A percentile compares a stretch with the other conserved stretches of the same genome.
phyloP scores from a whole-genome alignment of 768 basidiomycete species.

The Collybia sp. region DNA sequence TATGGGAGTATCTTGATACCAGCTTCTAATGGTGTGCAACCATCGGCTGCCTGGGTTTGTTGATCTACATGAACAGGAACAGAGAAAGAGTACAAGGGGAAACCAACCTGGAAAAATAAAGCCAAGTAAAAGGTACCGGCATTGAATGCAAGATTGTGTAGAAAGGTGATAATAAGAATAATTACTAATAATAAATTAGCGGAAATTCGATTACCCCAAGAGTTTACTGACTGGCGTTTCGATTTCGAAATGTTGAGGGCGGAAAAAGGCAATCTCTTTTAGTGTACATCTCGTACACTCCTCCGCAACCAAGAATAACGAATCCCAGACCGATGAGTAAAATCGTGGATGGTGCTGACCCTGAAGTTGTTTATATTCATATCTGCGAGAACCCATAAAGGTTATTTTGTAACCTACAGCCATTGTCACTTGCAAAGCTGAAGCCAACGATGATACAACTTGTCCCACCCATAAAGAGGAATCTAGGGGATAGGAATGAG shows the following conservation, averaged over 20 bases:
- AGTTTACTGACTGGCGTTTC: constrained; percentile 48
- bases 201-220: constrained; percentile 6
- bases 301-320: constrained; percentile 50
- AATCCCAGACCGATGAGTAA: constrained; percentile 54
- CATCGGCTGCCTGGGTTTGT: constrained; percentile 56
- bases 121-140: constrained; percentile 86
- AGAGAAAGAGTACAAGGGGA: constrained; percentile 4
- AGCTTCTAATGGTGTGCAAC: constrained; percentile 65
- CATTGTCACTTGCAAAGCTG: constrained; percentile 62
- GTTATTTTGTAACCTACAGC: constrained; percentile 47
- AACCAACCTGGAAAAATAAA: constrained; percentile 70
- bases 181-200: constrained; percentile 39
- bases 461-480: constrained; percentile 73
- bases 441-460: constrained; percentile 75
- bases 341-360: constrained; percentile 60
- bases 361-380: constrained; percentile 29
- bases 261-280: constrained; percentile 72
- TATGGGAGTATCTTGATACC: constrained; percentile 77
- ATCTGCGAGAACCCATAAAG: no score
- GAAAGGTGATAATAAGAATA: constrained; percentile 64
- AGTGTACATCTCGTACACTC: constrained; percentile 64
- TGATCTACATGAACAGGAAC: constrained; percentile 6
- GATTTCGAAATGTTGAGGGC: constrained; percentile 51
- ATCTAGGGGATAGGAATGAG: constrained; percentile 31
- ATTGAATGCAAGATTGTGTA: constrained; percentile 81